These are phyloP conservation scores for Arthrobotrys musiformis DNA, from an alignment of 2,329 filamentous ascomycete species.

Conservation along the genomic window DNA sequence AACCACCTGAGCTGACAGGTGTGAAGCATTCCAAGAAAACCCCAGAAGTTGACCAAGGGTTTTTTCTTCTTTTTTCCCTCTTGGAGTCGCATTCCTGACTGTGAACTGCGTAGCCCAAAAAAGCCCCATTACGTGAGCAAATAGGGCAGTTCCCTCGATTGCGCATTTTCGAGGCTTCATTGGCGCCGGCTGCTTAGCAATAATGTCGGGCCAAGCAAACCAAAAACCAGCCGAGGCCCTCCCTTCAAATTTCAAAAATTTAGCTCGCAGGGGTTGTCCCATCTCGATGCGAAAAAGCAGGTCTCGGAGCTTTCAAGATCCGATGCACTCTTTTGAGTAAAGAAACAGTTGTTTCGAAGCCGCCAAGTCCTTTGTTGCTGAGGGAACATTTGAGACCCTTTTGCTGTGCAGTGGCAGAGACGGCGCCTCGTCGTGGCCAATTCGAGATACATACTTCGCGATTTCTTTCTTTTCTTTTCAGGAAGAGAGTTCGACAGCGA, in stretches of 20 bases:
- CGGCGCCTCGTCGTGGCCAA: not conserved
- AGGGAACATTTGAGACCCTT: slow-evolving; percentile 29
- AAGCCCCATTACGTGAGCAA: slow-evolving; percentile 45
- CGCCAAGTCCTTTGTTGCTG: slow-evolving; percentile 38
- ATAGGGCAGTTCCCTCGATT: slow-evolving; percentile 24
- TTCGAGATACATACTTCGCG: not conserved
- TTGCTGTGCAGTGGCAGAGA: not conserved
- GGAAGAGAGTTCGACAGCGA: slow-evolving; percentile 24
- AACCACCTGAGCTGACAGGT: slow-evolving; percentile 7
- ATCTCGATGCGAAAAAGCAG: slow-evolving; percentile 21
- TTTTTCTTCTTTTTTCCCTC: not conserved
- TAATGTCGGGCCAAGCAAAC: slow-evolving; percentile 34
- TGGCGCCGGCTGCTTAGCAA: slow-evolving; percentile 36
- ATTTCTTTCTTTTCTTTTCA: no score
- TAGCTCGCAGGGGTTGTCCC: slow-evolving; percentile 42
- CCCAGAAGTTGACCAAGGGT: not conserved
- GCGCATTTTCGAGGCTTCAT: slow-evolving; percentile 24
- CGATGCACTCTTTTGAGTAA: slow-evolving; percentile 29
- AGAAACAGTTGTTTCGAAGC: slow-evolving; percentile 14
- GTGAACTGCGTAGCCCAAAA: slow-evolving; percentile 9
- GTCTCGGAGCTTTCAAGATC: slow-evolving; percentile 50
- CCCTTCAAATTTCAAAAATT: slow-evolving; percentile 41
- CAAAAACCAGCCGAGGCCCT: slow-evolving; percentile 37
- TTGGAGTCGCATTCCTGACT: slow-evolving; percentile 31
- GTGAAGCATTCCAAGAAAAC: slow-evolving; percentile 25